These are phyloP conservation scores for Fusarium penzigii DNA, from an alignment of 2,329 filamentous ascomycete species.

Conservation along the genomic window DNA sequence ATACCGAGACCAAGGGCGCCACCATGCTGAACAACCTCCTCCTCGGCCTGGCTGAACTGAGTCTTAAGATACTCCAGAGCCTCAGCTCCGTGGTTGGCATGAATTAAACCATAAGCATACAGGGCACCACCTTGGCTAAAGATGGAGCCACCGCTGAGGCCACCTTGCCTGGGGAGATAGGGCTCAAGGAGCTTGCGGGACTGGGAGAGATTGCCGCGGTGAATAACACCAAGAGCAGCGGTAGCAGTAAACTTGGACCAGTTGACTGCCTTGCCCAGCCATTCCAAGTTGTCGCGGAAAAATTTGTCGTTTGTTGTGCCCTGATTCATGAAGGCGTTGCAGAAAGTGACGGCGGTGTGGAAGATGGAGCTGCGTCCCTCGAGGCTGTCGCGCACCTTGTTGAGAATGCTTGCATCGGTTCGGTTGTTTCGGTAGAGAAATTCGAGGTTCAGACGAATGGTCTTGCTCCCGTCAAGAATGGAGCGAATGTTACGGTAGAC, in stretches of 20 bases:
- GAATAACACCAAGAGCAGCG: slow-evolving; percentile 92
- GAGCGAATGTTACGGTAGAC: slow-evolving; percentile 64
- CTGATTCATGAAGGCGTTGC: slow-evolving; percentile 99
- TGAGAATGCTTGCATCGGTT: slow-evolving; percentile 87
- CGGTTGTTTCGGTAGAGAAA: slow-evolving; percentile 96
- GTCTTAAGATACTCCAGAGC: slow-evolving; percentile 78
- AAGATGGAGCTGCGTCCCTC: slow-evolving; percentile 98
- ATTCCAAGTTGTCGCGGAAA: slow-evolving; percentile 96
- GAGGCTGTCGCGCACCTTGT: slow-evolving; percentile 93
- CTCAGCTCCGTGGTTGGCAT: slow-evolving; percentile 94
- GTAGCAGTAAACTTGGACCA: slow-evolving; percentile 99
- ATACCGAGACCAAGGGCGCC: slow-evolving; percentile 94
- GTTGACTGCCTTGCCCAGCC: slow-evolving; percentile 97
- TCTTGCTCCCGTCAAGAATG: slow-evolving; percentile 85
- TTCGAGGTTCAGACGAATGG: slow-evolving; percentile 91
- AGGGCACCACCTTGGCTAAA: slow-evolving; percentile 96
- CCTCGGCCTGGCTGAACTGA: slow-evolving; percentile 73
- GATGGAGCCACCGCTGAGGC: slow-evolving; percentile 77
- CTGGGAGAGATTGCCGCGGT: slow-evolving; percentile 91
- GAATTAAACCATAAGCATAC: slow-evolving; percentile 93
- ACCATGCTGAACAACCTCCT: slow-evolving; percentile 96
- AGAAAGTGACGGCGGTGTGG: slow-evolving; percentile 95
- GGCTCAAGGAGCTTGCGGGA: slow-evolving; percentile 92
- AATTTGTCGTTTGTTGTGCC: slow-evolving; percentile 98
- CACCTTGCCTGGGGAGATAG: slow-evolving; percentile 80